These are phyloP conservation scores for Acacia concinna DNA, from an alignment of 331 rosid genomes.

Conservation along the genomic window DNA sequence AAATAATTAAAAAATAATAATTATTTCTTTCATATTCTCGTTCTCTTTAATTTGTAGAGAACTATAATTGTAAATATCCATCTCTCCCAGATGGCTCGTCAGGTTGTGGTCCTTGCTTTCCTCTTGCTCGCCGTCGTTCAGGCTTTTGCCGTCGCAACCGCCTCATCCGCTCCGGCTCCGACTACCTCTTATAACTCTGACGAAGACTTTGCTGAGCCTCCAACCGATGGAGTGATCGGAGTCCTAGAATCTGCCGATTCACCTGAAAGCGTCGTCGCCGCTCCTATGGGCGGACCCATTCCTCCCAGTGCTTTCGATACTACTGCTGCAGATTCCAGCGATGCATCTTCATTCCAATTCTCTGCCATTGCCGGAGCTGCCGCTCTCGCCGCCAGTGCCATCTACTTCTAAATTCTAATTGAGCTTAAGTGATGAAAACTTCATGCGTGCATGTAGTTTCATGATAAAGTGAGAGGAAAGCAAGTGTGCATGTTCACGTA, in stretches of 20 bases:
- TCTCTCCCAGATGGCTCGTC: constrained; percentile 33
- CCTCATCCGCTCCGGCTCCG: background rate
- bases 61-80: no score
- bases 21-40: background rate
- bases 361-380: constrained; percentile 21
- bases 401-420: constrained; percentile 26
- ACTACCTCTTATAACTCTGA: background rate
- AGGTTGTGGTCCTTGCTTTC: constrained; percentile 26
- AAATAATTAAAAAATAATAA: background rate
- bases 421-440: background rate
- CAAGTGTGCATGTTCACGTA: background rate
- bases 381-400: constrained; percentile 23
- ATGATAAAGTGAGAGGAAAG: background rate
- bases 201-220: background rate
- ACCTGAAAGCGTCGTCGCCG: constrained; percentile 12
- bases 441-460: background rate
- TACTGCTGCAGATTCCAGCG: background rate
- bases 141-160: background rate
- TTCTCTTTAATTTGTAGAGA: background rate
- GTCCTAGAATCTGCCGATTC: constrained; percentile 4
- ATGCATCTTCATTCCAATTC: constrained; percentile 17
- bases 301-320: constrained; percentile 12
- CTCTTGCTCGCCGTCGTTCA: constrained; percentile 29
- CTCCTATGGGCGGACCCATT: constrained; percentile 45
- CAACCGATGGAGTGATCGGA: constrained; percentile 27